Evolutionary conservation across 192 early-diverging fungal species (phyloP).

Genomic region (Piromyces finnis): DNA sequence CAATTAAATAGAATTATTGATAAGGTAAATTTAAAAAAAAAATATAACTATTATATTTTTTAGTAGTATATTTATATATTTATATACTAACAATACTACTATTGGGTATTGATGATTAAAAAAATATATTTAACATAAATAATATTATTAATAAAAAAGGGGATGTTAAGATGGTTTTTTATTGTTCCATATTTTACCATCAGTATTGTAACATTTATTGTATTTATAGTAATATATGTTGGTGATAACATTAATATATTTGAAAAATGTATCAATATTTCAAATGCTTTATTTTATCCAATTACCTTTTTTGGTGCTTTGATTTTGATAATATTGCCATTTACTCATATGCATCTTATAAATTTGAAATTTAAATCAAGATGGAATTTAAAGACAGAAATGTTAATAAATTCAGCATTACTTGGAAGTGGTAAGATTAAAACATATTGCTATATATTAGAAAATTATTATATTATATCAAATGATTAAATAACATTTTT

Average conservation of each 20-base stretch:
- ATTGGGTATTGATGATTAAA: no score
- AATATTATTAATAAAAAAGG: not conserved
- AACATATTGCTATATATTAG: no score
- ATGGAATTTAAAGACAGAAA: not conserved
- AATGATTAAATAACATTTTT: no score
- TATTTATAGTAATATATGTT: not conserved
- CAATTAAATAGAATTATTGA: not conserved
- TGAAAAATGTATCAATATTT: not conserved
- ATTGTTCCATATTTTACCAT: not conserved
- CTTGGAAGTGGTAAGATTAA: not conserved
- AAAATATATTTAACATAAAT: no score
- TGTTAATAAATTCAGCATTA: not conserved
- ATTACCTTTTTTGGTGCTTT: not conserved
- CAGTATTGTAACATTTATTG: not conserved
- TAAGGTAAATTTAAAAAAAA: not conserved
- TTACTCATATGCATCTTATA: not conserved
- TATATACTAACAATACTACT: no score
- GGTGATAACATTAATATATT: not conserved
- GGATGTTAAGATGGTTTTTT: not conserved
- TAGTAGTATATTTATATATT: no score
- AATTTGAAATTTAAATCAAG: not conserved
- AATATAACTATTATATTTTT: no score
- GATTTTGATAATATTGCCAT: not conserved
- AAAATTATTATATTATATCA: no score
- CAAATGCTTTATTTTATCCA: not conserved